Evolutionary conservation across 2,329 filamentous ascomycete genomes (phyloP), one percentile per base, ranked within the genome.

Genomic region (Talaromyces piceae): DNA sequence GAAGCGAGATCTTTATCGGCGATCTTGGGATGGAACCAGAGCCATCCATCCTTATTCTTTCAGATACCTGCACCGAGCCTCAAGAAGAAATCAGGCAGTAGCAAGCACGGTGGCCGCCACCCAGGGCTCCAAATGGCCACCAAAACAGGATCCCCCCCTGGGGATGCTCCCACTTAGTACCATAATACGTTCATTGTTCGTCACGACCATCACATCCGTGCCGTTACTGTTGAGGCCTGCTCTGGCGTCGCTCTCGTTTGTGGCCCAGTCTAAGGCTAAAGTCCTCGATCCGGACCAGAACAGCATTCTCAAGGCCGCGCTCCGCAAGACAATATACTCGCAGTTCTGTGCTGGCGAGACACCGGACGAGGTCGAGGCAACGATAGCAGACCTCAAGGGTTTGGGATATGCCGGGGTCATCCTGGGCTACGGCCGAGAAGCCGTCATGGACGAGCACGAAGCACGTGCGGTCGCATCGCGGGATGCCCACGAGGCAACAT

Each of bases 281-380:
- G 50, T 90, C 0, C 75, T 93, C 52, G 84, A 85, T 66, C 83
- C 89, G 4, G 88, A 94, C 63, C 76, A 72, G 48, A 95, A 95
- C 64, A 81, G 81, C 0, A 44, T 91, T 1, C 76, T 95, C 13
- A 79, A 82, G 41, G 80, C 75, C 54, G 64, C 90, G 39, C 74
- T 95, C 46, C 89, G 90, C 66, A 80, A 83, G 63, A 94, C 88
- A 0, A 90, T 95, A 61, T 95, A 95, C 66, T 82, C 83, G 22
- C 91, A 96, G 62, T 96, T 95, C 69, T 96, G 91, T 67, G 88
- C 88, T 0, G 91, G 91, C 25, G 86, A 90, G 69, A 86, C 80
- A 45, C 75, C 78, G 0, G 61, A 66, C 1, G 87, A 95, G 67
- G 85, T 94, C 2, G 73, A 75, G 39, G 69, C 66, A 26, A 90